A percentile compares a stretch with the other conserved stretches of the same genome.
Conservation (phyloP, 768 basidiomycete species). For the Pholiota microspora region DNA sequence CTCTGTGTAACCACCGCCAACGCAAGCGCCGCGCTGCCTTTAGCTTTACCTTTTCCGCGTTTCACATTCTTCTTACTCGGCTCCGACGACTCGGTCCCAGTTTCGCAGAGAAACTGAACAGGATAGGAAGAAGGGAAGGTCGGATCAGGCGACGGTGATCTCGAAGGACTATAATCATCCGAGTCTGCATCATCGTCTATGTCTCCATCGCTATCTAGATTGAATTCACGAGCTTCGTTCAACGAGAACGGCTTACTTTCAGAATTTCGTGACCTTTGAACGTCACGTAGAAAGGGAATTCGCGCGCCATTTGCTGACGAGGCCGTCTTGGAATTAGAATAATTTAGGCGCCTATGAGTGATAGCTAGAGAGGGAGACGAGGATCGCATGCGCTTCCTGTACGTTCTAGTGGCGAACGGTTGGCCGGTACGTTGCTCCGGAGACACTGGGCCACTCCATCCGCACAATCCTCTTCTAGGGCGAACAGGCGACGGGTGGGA, state of each 20-base stretch:
- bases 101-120: conserved; percentile 2
- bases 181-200: conserved; percentile 26
- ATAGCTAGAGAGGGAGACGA: conserved; percentile 1
- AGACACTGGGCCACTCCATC: conserved; percentile 12
- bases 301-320: not conserved
- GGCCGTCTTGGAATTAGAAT: not conserved
- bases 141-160: conserved; percentile 10
- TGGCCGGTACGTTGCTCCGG: not conserved
- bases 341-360: conserved; percentile 3
- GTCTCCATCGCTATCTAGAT: conserved; percentile 19
- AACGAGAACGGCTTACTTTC: not conserved
- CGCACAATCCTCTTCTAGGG: conserved; percentile 13
- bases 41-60: conserved; percentile 29
- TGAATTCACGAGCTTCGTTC: not conserved
- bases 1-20: conserved; percentile 27
- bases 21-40: conserved; percentile 31
- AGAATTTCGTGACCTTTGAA: no score
- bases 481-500: conserved; percentile 4
- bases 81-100: conserved; percentile 13
- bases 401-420: not conserved
- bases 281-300: not conserved
- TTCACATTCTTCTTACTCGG: conserved; percentile 20
- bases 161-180: conserved; percentile 26
- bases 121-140: not conserved
- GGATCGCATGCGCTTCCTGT: conserved; percentile 8